Conservation (phyloP, 768 basidiomycete genomes). For the Termitomyces bulborhizus region DNA sequence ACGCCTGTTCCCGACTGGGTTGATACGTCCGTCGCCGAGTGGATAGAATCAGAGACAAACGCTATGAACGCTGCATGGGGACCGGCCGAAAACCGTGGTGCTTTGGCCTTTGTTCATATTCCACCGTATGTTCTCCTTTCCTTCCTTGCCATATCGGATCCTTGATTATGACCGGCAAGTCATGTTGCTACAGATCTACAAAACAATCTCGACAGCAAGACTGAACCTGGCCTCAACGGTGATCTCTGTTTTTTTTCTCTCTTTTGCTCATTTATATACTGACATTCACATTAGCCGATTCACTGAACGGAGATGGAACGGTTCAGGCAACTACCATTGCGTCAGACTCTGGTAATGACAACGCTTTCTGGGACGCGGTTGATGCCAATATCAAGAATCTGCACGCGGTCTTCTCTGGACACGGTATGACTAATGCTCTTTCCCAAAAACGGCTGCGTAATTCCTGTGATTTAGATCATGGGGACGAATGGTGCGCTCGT, state of each 20-base stretch:
- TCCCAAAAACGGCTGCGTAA: background rate
- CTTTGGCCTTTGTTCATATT: constrained; percentile 71
- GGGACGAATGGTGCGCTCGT: constrained; percentile 74
- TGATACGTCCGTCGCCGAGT: constrained; percentile 51
- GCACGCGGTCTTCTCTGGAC: constrained; percentile 64
- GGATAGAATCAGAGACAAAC: constrained; percentile 50
- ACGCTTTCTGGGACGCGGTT: constrained; percentile 57
- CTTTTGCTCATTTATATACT: background rate
- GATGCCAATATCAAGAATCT: constrained; percentile 57
- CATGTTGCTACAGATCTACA: constrained; percentile 28
- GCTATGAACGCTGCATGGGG: constrained; percentile 59
- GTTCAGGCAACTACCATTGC: constrained; percentile 47
- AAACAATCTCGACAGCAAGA: constrained; percentile 22
- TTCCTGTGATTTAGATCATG: constrained; percentile 46
- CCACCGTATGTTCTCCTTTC: constrained; percentile 46
- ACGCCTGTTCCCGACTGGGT: constrained; percentile 61
- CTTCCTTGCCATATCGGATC: background rate
- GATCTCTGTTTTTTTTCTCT: background rate
- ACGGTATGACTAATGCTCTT: constrained; percentile 35
- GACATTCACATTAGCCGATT: constrained; percentile 36
- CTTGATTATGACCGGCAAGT: background rate
- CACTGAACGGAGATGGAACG: constrained; percentile 43
- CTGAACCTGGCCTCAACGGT: constrained; percentile 41
- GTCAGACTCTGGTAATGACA: constrained; percentile 38
- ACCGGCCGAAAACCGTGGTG: constrained; percentile 40